phyloP scores from a whole-genome alignment of 805 yeast species.

The Spathaspora gorwiae region DNA sequence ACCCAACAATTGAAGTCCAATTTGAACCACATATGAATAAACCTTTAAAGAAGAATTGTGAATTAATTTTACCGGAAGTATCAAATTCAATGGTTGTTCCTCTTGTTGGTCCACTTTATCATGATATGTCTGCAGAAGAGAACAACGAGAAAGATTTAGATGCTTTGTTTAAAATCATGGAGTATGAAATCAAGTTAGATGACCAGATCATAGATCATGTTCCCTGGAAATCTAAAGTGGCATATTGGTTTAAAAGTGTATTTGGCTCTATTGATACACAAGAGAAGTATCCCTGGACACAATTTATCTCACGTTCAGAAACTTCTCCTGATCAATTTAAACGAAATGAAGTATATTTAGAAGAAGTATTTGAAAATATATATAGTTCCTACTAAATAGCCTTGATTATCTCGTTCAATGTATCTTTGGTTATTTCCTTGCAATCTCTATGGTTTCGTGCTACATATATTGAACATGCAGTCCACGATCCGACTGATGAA shows the following conservation, averaged over 20 bases:
- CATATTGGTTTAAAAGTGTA: not conserved
- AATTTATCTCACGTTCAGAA: conserved; percentile 4
- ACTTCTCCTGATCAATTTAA: not conserved
- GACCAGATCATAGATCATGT: not conserved
- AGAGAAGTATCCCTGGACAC: conserved; percentile 15
- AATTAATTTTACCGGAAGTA: conserved; percentile 1
- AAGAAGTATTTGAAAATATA: conserved; percentile 6
- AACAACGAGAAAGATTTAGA: not conserved
- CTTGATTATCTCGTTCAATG: not conserved
- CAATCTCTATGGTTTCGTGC: conserved; percentile 16
- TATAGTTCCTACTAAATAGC: conserved; percentile 3
- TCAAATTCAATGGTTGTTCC: not conserved
- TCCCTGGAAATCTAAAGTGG: not conserved
- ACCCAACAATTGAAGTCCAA: conserved; percentile 4
- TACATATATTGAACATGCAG: conserved; percentile 27
- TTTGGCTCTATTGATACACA: not conserved
- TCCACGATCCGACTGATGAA: conserved; percentile 26
- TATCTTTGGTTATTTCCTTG: conserved; percentile 11
- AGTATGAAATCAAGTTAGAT: not conserved
- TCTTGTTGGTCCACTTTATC: conserved; percentile 1
- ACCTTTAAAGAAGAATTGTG: conserved; percentile 6
- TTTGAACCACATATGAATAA: conserved; percentile 9
- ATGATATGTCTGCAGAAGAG: not conserved
- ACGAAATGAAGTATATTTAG: conserved; percentile 7
- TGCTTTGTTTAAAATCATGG: conserved; percentile 1